Evolutionary conservation across 352 stramenopile genomes (phyloP).

Genomic region (Globisporangium echinulatum): DNA sequence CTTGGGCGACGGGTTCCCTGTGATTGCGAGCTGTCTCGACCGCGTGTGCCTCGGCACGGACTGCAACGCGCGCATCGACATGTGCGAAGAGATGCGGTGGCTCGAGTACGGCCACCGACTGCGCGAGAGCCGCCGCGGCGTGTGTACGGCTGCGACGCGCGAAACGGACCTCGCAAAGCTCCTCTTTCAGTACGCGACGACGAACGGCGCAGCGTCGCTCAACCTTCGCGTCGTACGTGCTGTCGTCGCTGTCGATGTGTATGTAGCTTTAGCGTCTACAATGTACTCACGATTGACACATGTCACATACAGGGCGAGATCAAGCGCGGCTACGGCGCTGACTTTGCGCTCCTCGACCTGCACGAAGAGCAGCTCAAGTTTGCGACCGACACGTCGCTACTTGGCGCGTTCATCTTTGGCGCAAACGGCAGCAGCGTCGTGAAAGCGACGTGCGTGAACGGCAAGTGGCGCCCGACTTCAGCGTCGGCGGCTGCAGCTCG

Average conservation of each 20-base stretch:
- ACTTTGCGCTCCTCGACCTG: conserved; percentile 67
- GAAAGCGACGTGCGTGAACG: conserved; percentile 68
- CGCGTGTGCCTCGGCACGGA: conserved; percentile 67
- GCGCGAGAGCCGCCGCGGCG: conserved; percentile 52
- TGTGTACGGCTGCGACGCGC: conserved; percentile 45
- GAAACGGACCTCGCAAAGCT: conserved; percentile 58
- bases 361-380: conserved; percentile 72
- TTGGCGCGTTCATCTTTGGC: conserved; percentile 68
- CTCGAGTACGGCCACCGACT: conserved; percentile 70
- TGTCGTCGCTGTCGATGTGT: no score
- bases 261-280: no score
- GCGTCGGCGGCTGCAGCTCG: conserved; percentile 17
- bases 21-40: conserved; percentile 56
- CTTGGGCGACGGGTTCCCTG: conserved; percentile 61
- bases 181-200: conserved; percentile 62
- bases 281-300: no score
- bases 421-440: conserved; percentile 62
- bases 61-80: conserved; percentile 76
- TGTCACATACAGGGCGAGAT: conserved; percentile 43
- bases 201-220: conserved; percentile 54
- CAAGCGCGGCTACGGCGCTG: conserved; percentile 50
- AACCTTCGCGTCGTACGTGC: conserved; percentile 60
- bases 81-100: conserved; percentile 82
- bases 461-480: conserved; percentile 42
- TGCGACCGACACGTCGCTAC: conserved; percentile 37